These are phyloP conservation scores for Apiospora pterosperma DNA, from an alignment of 2,329 filamentous ascomycete genomes.

Conservation along the genomic window DNA sequence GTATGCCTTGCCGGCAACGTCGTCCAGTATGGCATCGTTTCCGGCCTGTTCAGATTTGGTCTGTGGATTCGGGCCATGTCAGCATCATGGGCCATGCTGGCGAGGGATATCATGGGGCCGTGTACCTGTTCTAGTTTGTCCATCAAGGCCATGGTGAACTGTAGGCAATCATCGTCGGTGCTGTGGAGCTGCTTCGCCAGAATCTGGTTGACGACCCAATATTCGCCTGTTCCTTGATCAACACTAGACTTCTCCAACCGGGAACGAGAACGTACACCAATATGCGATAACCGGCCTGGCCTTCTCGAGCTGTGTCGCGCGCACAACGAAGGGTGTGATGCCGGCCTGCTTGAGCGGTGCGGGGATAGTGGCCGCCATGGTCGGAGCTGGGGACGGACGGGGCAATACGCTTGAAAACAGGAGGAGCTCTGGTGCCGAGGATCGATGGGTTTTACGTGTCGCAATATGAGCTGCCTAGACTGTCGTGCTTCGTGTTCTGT, in stretches of 20 bases:
- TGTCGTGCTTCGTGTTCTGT: neutral
- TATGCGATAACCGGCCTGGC: slow-evolving; percentile 88
- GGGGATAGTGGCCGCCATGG: slow-evolving; percentile 72
- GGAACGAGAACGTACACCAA: slow-evolving; percentile 64
- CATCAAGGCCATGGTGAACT: slow-evolving; percentile 81
- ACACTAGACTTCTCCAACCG: slow-evolving; percentile 12
- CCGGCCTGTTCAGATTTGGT: slow-evolving; percentile 69
- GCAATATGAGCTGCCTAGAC: no score
- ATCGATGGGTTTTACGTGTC: no score
- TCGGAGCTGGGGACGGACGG: slow-evolving; percentile 16
- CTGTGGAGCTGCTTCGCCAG: slow-evolving; percentile 77
- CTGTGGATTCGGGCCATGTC: slow-evolving; percentile 30
- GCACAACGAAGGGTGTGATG: slow-evolving; percentile 77
- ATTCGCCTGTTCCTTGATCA: slow-evolving; percentile 60
- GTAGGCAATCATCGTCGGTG: slow-evolving; percentile 70
- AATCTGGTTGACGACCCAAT: slow-evolving; percentile 91
- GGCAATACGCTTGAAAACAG: neutral
- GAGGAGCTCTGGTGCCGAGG: neutral
- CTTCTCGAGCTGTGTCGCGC: slow-evolving; percentile 79
- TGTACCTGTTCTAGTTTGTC: slow-evolving; percentile 80
- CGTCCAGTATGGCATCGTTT: slow-evolving; percentile 83
- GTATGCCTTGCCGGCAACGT: slow-evolving; percentile 82
- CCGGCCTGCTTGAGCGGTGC: slow-evolving; percentile 74
- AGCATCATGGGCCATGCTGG: neutral
- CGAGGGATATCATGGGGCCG: neutral